Base-by-base conservation (phyloP, 768 basidiomycete species). In the Naganishia friedmannii region DNA sequence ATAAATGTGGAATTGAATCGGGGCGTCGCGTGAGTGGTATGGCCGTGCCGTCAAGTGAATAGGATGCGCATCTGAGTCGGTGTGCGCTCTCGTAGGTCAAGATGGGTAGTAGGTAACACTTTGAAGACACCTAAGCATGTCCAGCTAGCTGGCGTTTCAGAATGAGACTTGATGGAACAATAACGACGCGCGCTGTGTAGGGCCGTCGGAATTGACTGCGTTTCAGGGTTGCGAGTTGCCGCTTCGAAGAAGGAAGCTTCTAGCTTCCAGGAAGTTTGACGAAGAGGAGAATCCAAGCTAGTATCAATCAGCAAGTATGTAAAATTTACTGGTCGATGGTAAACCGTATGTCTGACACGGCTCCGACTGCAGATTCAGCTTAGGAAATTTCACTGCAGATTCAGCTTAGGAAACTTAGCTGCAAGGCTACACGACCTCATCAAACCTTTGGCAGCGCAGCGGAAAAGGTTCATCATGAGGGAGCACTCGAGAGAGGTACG, bases 401-500 rank as follows among this genome's bases (percentile, higher is more conserved):
- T n/a, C n/a, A n/a, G n/a, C n/a, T n/a, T n/a, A n/a, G n/a, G n/a
- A n/a, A n/a, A n/a, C n/a, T n/a, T n/a, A n/a, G n/a, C n/a, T n/a
- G 15, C 34, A 37, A 37, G 45, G 45, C 15, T 8, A n/a, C n/a
- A n/a, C n/a, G n/a, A n/a, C n/a, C n/a, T n/a, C n/a, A n/a, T n/a
- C n/a, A n/a, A n/a, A n/a, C n/a, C n/a, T n/a, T n/a, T n/a, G n/a
- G n/a, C n/a, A n/a, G n/a, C n/a, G n/a, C n/a, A n/a, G n/a, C n/a
- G n/a, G n/a, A n/a, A n/a, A n/a, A n/a, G n/a, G n/a, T n/a, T 34
- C n/a, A 58, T 39, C 39, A 63, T 63, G 60, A 63, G 60, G 60
- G 60, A 63, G 17, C 8, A 63, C 42, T 63, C 60, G 31, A 63
- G 60, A 45, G 60, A 63, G 60, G 60, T 63, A 42, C 28, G 60